phyloP scores from a whole-genome alignment of 78 protist genomes.

The Speleostelium caveatum region DNA sequence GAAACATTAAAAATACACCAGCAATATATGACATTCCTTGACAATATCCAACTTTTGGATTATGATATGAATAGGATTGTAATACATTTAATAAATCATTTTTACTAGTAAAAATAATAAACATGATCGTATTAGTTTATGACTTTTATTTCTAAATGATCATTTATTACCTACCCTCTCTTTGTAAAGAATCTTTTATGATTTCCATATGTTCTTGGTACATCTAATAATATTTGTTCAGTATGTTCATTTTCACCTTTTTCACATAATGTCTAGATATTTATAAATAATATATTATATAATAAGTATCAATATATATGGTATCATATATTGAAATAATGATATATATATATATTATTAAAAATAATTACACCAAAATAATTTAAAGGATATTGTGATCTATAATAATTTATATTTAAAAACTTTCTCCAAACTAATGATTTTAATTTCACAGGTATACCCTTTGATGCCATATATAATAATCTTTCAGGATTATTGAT shows the following conservation, averaged over 20 bases:
- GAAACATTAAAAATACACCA: constrained; percentile 72
- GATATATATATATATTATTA: neutral
- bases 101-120: constrained; percentile 4
- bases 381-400: constrained; percentile 14
- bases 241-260: constrained; percentile 44
- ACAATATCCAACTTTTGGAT: constrained; percentile 77
- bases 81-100: constrained; percentile 59
- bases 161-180: constrained; percentile 26
- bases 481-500: constrained; percentile 25
- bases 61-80: constrained; percentile 64
- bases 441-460: constrained; percentile 36
- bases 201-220: constrained; percentile 80
- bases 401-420: constrained; percentile 42
- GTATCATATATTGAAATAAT: neutral
- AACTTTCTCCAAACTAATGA: constrained; percentile 59
- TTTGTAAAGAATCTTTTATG: constrained; percentile 69
- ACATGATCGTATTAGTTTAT: neutral
- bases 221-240: constrained; percentile 72
- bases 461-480: constrained; percentile 18
- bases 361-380: constrained; percentile 25
- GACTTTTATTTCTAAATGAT: neutral
- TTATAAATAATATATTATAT: too few species aligned
- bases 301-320: neutral
- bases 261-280: constrained; percentile 17
- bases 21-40: constrained; percentile 84